Base-by-base conservation (phyloP, 495 filamentous ascomycete genomes). In the Aspergillus funiculosus region DNA sequence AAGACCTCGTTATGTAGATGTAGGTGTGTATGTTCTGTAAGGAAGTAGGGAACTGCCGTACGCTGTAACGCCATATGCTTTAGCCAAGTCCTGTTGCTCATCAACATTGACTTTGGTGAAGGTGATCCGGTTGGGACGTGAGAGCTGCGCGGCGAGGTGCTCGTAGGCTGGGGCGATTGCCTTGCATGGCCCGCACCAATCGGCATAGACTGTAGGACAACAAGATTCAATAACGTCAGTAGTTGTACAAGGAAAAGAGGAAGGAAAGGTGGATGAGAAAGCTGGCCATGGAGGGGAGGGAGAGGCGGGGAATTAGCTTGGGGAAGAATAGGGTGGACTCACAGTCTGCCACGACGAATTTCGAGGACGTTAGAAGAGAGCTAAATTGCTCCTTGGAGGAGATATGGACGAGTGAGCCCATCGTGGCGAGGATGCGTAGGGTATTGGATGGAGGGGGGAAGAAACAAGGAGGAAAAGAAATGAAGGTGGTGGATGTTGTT, bases 31-130 rank as follows among this genome's bases (percentile, higher is more conserved):
- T n/a, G n/a, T 27, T n/a, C 5, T 24, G 9, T 11, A 8, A 3
- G 15, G 26, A 14, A 40, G 20, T n/a, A n/a, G n/a, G n/a, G n/a
- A n/a, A n/a, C n/a, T n/a, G n/a, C 71, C 81, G 50, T 68, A 86
- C 83, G 77, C 77, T n/a, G 79, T 82, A 51, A 95, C 75, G 37
- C 71, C 62, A 59, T 91, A 90, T 46, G 76, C 74, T 44, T 75
- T 63, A 9, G 86, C 81, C 28, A 96, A 74, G 14, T 86, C 79
- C 58, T 81, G 72, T 60, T 91, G 86, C 17, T 78, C 53, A 41
- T 94, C 87, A 36, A 81, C 82, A 68, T 97, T 80, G 67, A 95
- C 75, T 71, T 94, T 94, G 61, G 79, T 82, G 60, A 96, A 95
- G 44, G 81, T 85, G 47, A 94, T 82, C 38, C 75, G 69, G 46